A percentile compares a stretch with the other conserved stretches of the same genome.
phyloP scores from a whole-genome alignment of 2,329 filamentous ascomycete species.

The Monosporascus sp. region DNA sequence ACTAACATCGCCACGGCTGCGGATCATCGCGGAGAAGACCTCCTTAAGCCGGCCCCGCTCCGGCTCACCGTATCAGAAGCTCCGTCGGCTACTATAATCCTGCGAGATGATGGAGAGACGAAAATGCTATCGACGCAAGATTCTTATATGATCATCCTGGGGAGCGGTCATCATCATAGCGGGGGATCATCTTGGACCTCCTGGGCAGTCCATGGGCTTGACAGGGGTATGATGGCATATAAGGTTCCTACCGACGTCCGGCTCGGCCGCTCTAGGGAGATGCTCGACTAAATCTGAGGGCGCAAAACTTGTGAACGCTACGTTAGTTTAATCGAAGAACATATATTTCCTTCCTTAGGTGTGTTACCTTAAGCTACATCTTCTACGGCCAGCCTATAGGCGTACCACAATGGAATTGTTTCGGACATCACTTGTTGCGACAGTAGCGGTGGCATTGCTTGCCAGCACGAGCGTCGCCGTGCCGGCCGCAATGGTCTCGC shows the following conservation, averaged over 20 bases:
- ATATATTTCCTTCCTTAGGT: too few relatives aligned
- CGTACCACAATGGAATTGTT: neutral
- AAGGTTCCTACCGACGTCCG: too few relatives aligned
- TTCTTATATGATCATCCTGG: neutral
- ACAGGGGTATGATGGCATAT: too few relatives aligned
- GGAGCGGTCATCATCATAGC: neutral
- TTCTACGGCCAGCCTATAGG: neutral
- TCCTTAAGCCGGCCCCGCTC: neutral
- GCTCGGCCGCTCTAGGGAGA: too few relatives aligned
- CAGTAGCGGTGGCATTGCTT: constrained; percentile 1
- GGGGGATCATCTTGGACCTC: too few relatives aligned
- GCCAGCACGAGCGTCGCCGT: neutral
- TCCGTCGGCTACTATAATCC: neutral
- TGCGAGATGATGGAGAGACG: neutral
- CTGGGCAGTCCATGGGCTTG: too few relatives aligned
- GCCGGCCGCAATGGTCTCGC: constrained; percentile 1
- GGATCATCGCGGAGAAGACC: neutral
- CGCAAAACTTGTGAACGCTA: too few relatives aligned
- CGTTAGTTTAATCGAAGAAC: too few relatives aligned
- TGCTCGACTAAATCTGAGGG: too few relatives aligned
- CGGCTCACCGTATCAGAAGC: neutral
- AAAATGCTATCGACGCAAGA: neutral
- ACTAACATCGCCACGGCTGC: neutral
- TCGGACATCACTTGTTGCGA: neutral
- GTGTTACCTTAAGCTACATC: too few relatives aligned